Conservation (phyloP, 164 flowering plant genomes). For the Echeveria elegans region DNA sequence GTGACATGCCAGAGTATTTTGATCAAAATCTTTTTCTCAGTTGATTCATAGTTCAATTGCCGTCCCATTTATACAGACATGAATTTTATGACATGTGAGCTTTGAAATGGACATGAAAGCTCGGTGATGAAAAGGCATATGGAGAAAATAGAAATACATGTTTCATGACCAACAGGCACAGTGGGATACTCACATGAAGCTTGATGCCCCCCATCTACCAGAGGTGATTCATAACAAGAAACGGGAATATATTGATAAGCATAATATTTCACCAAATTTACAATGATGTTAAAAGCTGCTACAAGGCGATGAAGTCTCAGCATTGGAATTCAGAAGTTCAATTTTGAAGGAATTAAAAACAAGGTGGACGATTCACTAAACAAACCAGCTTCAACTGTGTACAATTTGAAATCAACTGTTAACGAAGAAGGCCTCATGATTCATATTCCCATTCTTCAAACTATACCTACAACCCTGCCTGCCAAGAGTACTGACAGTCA, state of each 20-base stretch:
- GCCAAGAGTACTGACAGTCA: background rate
- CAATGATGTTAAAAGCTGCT: background rate
- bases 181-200: too few species aligned
- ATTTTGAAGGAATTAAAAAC: background rate
- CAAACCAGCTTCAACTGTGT: slow-evolving; percentile 1
- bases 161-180: too few species aligned
- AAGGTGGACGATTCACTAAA: background rate
- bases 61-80: too few species aligned
- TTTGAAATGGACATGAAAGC: too few species aligned
- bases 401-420: background rate
- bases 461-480: background rate
- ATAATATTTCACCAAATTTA: background rate
- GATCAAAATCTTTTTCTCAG: too few species aligned
- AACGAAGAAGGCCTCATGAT: background rate
- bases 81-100: too few species aligned
- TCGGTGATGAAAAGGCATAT: too few species aligned
- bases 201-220: too few species aligned
- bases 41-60: too few species aligned
- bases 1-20: too few species aligned
- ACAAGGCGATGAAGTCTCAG: background rate
- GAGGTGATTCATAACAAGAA: too few species aligned
- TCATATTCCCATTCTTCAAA: background rate
- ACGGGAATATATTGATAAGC: background rate
- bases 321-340: background rate
- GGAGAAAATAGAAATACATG: too few species aligned